A percentile compares a stretch with the other conserved stretches of the same genome.
Conservation (phyloP, 2,329 filamentous ascomycete species). For the Raffaelea albimanens region DNA sequence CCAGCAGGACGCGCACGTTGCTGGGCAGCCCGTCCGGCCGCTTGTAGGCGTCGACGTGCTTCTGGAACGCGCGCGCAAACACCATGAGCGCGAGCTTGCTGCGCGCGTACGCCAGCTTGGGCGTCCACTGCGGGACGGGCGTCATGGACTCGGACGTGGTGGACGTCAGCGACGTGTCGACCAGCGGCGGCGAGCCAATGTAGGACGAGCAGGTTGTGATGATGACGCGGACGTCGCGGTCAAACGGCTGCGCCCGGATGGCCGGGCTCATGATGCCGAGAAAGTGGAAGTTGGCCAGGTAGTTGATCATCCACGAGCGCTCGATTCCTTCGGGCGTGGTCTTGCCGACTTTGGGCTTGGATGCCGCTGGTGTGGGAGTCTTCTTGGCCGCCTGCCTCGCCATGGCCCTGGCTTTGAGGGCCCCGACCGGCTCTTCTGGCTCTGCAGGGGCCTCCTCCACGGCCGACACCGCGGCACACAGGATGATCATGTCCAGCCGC, state of each 20-base stretch:
- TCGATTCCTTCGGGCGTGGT: conserved; percentile 74
- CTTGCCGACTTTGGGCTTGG: conserved; percentile 17
- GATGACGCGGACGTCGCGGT: conserved; percentile 84
- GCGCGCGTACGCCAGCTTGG: conserved; percentile 50
- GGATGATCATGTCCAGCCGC: conserved; percentile 79
- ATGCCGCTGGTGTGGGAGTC: too few species aligned
- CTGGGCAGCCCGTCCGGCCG: conserved; percentile 74
- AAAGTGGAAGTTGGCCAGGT: conserved; percentile 89
- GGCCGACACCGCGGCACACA: conserved; percentile 57
- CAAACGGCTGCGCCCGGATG: conserved; percentile 80
- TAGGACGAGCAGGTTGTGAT: conserved; percentile 84
- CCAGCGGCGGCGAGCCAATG: conserved; percentile 62
- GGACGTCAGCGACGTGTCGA: conserved; percentile 27
- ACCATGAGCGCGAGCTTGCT: conserved; percentile 75
- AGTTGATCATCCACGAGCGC: conserved; percentile 89
- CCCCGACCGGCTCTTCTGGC: background rate
- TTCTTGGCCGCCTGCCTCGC: background rate
- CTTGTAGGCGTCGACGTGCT: conserved; percentile 76
- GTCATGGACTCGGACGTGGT: background rate
- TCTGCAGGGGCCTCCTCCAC: conserved; percentile 34
- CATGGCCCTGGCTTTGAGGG: background rate
- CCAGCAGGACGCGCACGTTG: conserved; percentile 75
- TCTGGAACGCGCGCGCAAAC: conserved; percentile 85
- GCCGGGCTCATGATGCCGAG: conserved; percentile 86
- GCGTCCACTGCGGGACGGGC: conserved; percentile 34